Base-by-base conservation (phyloP, 495 filamentous ascomycete genomes). In the Xanthoparmelia taractica region DNA sequence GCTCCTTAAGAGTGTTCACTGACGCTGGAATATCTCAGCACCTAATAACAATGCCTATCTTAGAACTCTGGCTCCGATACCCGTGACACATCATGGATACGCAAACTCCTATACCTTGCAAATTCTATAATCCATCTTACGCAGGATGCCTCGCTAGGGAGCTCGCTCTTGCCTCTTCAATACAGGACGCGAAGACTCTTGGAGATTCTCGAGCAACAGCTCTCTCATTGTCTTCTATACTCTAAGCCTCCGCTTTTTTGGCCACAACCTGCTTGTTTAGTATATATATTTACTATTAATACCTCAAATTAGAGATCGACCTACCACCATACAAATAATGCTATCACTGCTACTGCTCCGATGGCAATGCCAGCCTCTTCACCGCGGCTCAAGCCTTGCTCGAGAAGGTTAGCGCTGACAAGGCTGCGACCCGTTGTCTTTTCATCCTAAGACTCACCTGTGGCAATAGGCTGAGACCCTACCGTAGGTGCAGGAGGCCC, bases 291-390 rank as follows among this genome's bases (percentile, higher is more conserved):
- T 23, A 40, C 4, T 34, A 17, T 27, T 11, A 12, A 6, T 31
- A 18, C 8, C 10, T 36, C 23, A n/a, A n/a, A 37, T 12, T 1
- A 10, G 12, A 20, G 23, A 27, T 25, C 25, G 17, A 27, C 59
- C 5, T 50, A 66, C 64, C 64, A 66, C 52, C 64, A 66, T 52
- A 62, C 10, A 11, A 66, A 50, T 8, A 66, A 11, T n/a, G 52
- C 59, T 36, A 58, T 1, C 20, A 41, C 45, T 3, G 33, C 54
- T 23, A 33, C 50, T 37, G 7, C 27, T 2, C 31, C 59, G 15
- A 66, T 10, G 33, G 29, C 31, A 11, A 57, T 58, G 4, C 64
- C 64, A 38, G 18, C 33, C 4, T 23, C 56, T 15, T 17, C 64
- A 29, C 64, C 64, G 0, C n/a, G 4, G 4, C 40, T 56, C 2